Evolutionary conservation across 179 eudicot genomes (phyloP).

Genomic region (Heliamphora pulchella): DNA sequence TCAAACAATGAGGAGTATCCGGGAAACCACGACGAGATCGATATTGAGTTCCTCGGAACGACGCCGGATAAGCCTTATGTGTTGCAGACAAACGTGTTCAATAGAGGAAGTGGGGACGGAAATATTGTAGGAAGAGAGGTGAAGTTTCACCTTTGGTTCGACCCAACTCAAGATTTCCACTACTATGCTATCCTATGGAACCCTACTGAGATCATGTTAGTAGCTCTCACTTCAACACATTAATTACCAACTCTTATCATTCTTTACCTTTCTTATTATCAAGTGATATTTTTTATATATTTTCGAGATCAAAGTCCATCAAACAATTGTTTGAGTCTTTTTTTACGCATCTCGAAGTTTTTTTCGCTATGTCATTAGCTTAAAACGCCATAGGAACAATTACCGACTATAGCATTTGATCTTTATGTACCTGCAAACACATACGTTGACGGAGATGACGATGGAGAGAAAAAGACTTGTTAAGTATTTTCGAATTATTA

Average conservation of each 20-base stretch:
- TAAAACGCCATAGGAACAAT: too few relatives aligned
- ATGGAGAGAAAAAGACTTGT: too few relatives aligned
- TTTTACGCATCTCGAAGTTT: too few relatives aligned
- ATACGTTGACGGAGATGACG: too few relatives aligned
- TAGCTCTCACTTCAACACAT: conserved; percentile 13
- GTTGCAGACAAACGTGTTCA: conserved; percentile 69
- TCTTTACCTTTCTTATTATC: too few relatives aligned
- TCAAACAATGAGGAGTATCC: conserved; percentile 68
- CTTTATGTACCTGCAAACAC: too few relatives aligned
- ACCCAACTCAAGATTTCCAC: conserved; percentile 72
- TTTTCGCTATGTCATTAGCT: too few relatives aligned
- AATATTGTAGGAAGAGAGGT: conserved; percentile 65
- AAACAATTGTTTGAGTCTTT: too few relatives aligned
- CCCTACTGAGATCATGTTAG: conserved; percentile 67
- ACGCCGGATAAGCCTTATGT: conserved; percentile 58
- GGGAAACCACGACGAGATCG: conserved; percentile 76
- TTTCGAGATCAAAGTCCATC: too few relatives aligned
- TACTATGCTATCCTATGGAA: conserved; percentile 72
- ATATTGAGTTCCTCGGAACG: conserved; percentile 78
- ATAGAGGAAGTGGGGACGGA: conserved; percentile 83
- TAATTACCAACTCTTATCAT: neutral
- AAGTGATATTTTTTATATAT: too few relatives aligned
- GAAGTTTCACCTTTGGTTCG: conserved; percentile 81
- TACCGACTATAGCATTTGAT: too few relatives aligned
- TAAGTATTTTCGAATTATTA: too few relatives aligned